A percentile compares a stretch with the other conserved stretches of the same genome.
Evolutionary conservation across 495 filamentous ascomycete species (phyloP).

Genomic region (Aspergillus nanangensis): DNA sequence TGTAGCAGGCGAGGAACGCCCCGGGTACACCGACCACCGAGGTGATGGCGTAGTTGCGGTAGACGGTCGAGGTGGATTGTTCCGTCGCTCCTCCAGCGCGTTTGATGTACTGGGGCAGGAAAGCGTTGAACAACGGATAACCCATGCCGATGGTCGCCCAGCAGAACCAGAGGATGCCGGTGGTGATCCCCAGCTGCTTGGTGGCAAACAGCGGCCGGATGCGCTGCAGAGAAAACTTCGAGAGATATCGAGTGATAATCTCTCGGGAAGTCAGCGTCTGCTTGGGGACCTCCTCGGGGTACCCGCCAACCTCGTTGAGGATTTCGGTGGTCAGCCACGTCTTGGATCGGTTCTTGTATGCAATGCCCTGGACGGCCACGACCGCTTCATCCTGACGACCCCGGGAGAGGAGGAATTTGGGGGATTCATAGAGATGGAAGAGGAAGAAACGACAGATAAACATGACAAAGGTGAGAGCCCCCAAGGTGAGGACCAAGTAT

Average conservation of each 20-base stretch:
- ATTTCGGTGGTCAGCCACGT: slow-evolving; percentile 52
- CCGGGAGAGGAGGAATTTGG: slow-evolving; percentile 72
- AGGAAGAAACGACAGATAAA: slow-evolving; percentile 69
- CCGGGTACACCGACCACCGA: slow-evolving; percentile 56
- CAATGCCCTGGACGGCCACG: slow-evolving; percentile 58
- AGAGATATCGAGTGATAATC: slow-evolving; percentile 46
- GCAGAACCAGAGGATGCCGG: slow-evolving; percentile 50
- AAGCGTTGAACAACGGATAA: slow-evolving; percentile 56
- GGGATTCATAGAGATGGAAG: slow-evolving; percentile 78
- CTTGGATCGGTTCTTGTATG: slow-evolving; percentile 47
- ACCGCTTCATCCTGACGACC: slow-evolving; percentile 72
- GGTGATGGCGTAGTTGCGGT: slow-evolving; percentile 59
- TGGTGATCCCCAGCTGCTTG: slow-evolving; percentile 44
- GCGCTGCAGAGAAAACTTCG: slow-evolving; percentile 52
- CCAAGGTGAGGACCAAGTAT: slow-evolving; percentile 67
- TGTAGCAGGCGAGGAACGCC: slow-evolving; percentile 49
- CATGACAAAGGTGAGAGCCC: slow-evolving; percentile 64
- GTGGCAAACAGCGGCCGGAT: slow-evolving; percentile 51
- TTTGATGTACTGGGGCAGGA: slow-evolving; percentile 54
- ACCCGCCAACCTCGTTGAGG: slow-evolving; percentile 50
- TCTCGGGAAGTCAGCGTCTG: slow-evolving; percentile 35
- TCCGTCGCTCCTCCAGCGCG: slow-evolving; percentile 28
- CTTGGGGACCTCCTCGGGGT: slow-evolving; percentile 27
- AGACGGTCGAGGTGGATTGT: slow-evolving; percentile 43
- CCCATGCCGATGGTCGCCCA: slow-evolving; percentile 56